Evolutionary conservation across 2,329 filamentous ascomycete species (phyloP), one percentile per base, ranked within the genome.

Genomic region (Paecilomyces fulvus): DNA sequence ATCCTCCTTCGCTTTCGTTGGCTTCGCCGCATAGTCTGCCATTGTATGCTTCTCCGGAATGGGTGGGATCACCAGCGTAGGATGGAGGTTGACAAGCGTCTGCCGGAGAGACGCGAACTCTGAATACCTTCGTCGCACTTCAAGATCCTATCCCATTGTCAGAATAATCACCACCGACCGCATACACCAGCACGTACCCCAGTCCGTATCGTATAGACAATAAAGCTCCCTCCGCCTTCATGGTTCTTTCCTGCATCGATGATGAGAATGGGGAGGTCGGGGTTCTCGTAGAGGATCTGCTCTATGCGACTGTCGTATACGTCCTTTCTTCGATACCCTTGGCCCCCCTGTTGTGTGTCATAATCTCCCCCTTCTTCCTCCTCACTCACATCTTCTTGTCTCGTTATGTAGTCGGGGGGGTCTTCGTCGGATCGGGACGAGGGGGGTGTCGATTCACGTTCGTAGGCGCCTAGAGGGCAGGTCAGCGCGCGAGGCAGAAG

Each of bases 1-100:
- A 70, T 99, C 95, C 73, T 99, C 92, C 72, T 96, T 99, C 17
- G 95, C 95, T 67, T 92, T 96, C 37, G 94, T 99, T 1, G 95
- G 94, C 66, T 96, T 97, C 28, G 95, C 92, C 14, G 94, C 94
- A 70, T 99, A 99, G 72, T 99, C 94, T 59, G 92, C 92, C 88
- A 99, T 95, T 50, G 91, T 94, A 73, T 99, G 94, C 74, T 99
- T 99, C 76, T 99, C 95, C 21, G 94, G 94, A 66, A 99, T 99
- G 2, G 94, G 94, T 7, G 94, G 95, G 54, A 99, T 89, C 65
- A 99, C 89, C 48, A 99, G 81, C 0, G 94, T 99, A 7, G 95
- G 94, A 70, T 99, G 95, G 60, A 99, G 82, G 64, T 89, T 88
- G 51, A 92, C 91, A 28, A 99, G 82, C 2, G 92, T 92, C 65